Percentiles rank a stretch among this genome's conserved stretches.
Evolutionary conservation across 768 basidiomycete species (phyloP).

Genomic region (Termitomyces sp.): DNA sequence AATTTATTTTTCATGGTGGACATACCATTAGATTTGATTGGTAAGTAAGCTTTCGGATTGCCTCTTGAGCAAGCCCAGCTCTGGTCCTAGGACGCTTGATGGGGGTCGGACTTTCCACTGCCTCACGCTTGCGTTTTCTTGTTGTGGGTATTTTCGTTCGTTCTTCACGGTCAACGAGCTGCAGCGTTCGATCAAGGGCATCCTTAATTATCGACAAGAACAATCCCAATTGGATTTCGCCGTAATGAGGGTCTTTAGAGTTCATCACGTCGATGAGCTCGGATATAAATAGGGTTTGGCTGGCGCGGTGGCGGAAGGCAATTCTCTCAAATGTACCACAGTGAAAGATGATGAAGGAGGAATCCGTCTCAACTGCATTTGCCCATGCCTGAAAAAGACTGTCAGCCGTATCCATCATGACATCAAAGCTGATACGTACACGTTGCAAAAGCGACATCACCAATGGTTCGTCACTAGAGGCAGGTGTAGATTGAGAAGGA

Average conservation of each 20-base stretch:
- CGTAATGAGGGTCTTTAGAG: slow-evolving; percentile 1
- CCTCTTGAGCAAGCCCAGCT: background rate
- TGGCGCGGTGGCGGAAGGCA: slow-evolving; percentile 10
- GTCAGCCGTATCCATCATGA: background rate
- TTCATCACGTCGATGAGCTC: background rate
- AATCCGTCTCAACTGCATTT: slow-evolving; percentile 6
- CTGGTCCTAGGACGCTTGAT: slow-evolving; percentile 8
- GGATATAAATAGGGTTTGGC: background rate
- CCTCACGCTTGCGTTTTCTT: background rate
- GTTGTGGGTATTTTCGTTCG: background rate
- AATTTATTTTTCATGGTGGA: background rate
- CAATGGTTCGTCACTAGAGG: background rate
- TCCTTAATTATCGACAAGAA: background rate
- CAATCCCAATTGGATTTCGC: slow-evolving; percentile 1
- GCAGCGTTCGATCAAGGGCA: background rate
- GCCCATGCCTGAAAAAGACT: slow-evolving; percentile 8
- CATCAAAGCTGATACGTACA: background rate
- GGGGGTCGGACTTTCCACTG: background rate
- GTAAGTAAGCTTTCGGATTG: background rate
- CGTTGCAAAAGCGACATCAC: slow-evolving; percentile 2
- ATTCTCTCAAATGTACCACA: slow-evolving; percentile 2
- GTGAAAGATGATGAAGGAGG: slow-evolving; percentile 4
- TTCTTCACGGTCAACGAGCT: background rate
- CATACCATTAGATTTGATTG: background rate
- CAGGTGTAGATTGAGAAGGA: background rate